Evolutionary conservation across 495 filamentous ascomycete species (phyloP).

Genomic region (Talaromyces thailandensis): DNA sequence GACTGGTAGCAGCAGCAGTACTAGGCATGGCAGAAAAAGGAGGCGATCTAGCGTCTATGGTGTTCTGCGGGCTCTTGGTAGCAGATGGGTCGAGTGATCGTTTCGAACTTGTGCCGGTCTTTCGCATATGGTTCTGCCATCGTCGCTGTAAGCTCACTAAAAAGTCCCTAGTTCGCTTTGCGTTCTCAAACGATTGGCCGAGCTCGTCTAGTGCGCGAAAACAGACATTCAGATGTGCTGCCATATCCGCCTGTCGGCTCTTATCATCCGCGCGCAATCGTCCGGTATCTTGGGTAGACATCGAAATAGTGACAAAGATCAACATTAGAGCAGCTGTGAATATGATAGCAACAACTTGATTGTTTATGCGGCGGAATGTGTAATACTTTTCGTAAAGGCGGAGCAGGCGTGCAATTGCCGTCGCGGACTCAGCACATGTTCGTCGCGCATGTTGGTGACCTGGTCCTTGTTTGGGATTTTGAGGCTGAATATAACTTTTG

Average conservation of each 20-base stretch:
- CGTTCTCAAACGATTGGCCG: conserved; percentile 38
- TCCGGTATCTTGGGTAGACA: conserved; percentile 14
- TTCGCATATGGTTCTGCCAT: conserved; percentile 38
- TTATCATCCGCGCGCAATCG: neutral
- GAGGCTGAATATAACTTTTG: conserved; percentile 38
- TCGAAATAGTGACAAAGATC: conserved; percentile 36
- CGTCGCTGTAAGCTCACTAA: conserved; percentile 36
- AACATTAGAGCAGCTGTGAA: conserved; percentile 43
- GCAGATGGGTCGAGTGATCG: conserved; percentile 21
- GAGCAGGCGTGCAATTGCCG: conserved; percentile 33
- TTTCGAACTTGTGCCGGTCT: conserved; percentile 26
- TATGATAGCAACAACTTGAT: conserved; percentile 40
- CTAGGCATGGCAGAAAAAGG: neutral
- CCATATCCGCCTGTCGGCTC: conserved; percentile 27
- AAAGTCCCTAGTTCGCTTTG: conserved; percentile 36
- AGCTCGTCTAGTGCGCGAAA: conserved; percentile 39
- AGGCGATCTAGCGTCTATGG: neutral
- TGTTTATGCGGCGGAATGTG: conserved; percentile 42
- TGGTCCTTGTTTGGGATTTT: conserved; percentile 31
- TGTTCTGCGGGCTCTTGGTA: neutral
- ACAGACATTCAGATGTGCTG: conserved; percentile 37
- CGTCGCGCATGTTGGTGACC: conserved; percentile 38
- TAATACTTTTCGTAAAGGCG: conserved; percentile 41
- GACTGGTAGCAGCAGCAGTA: neutral
- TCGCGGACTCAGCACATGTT: conserved; percentile 41